Evolutionary conservation across 108 stramenopile genomes (phyloP), one percentile per base, ranked within the genome.

Genomic region (Fragilariopsis cylindrus): DNA sequence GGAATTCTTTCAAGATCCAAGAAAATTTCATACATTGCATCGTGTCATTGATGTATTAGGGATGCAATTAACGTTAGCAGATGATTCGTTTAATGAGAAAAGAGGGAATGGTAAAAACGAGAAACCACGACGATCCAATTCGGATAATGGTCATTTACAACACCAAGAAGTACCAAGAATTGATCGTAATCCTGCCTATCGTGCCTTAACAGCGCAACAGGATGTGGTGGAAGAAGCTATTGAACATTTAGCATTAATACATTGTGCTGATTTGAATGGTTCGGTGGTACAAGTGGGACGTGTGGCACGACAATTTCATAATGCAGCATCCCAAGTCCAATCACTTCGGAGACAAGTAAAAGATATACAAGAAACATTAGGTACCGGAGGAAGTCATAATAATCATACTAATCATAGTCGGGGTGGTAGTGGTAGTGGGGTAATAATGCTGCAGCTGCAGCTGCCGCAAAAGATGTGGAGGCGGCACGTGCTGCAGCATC

Each of bases 41-140:
- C 90, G 93, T 4, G 89, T 94, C 81, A 91, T 94, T 77, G 89
- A 90, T 70, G 89, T 94, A 8, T 64, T 94, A 56, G 90, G 90
- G 3, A 80, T 88, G 69, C 86, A 89, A 58, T 70, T 90, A 65
- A 72, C 60, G 6, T 55, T 40, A 19, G 62, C 57, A 1, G 76
- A 70, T 47, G 30, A 30, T 30, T 30, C 30, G 2, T 30, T 30
- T 30, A 71, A 85, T 39, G 76, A 75, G 3, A 68, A 81, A 46
- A 69, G 70, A 65, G 60, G 53, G 2, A 41, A 40, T 7, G 16
- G 7, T 8, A 45, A 45, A 40, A 63, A 43, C 60, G 43, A 12
- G 43, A 63, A 63, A 40, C 58, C 52, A 19, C 67, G 55, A 57
- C 49, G 45, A 16, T 16, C 58, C 58, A 60, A 30, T 40, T 6